Percentiles rank a stretch among this genome's conserved stretches.
phyloP scores from a whole-genome alignment of 176 grass and related monocot species.

The Triticum urartu region DNA sequence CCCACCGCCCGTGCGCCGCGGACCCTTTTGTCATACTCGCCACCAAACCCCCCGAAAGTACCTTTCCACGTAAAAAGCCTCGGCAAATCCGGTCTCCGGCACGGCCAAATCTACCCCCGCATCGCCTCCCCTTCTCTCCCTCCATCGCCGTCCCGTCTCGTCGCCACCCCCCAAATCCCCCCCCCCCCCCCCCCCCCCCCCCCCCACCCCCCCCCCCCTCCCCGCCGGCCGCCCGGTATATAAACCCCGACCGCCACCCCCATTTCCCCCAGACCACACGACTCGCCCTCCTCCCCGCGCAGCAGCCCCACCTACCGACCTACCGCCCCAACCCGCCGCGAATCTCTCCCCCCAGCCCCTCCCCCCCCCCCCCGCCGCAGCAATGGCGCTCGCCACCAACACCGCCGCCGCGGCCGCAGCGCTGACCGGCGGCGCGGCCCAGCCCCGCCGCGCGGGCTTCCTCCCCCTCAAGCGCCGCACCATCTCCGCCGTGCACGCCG shows the following conservation, averaged over 20 bases:
- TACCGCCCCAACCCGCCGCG: neutral
- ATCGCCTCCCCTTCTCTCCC: neutral
- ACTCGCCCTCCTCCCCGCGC: neutral
- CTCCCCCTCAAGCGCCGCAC: slow-evolving; percentile 42
- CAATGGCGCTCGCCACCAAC: slow-evolving; percentile 66
- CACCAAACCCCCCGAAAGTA: neutral
- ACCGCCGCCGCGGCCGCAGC: slow-evolving; percentile 39
- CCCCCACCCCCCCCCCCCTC: neutral
- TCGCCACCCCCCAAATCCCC: slow-evolving; percentile 20
- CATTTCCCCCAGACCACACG: slow-evolving; percentile 35
- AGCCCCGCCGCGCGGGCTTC: slow-evolving; percentile 30
- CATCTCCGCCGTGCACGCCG: slow-evolving; percentile 62
- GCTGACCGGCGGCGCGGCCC: neutral
- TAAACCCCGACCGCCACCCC: slow-evolving; percentile 35
- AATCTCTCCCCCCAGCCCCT: neutral
- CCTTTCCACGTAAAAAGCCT: neutral
- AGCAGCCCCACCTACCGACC: neutral
- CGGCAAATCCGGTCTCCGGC: neutral
- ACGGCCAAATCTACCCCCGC: slow-evolving; percentile 17
- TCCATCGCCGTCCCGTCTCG: neutral
- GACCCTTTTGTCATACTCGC: slow-evolving; percentile 8
- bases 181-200: slow-evolving; percentile 19
- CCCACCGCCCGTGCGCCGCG: neutral
- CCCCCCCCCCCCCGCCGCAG: neutral
- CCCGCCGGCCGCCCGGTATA: slow-evolving; percentile 29